Conservation (phyloP, 2,329 filamentous ascomycete genomes). For the Colletotrichum sojae region DNA sequence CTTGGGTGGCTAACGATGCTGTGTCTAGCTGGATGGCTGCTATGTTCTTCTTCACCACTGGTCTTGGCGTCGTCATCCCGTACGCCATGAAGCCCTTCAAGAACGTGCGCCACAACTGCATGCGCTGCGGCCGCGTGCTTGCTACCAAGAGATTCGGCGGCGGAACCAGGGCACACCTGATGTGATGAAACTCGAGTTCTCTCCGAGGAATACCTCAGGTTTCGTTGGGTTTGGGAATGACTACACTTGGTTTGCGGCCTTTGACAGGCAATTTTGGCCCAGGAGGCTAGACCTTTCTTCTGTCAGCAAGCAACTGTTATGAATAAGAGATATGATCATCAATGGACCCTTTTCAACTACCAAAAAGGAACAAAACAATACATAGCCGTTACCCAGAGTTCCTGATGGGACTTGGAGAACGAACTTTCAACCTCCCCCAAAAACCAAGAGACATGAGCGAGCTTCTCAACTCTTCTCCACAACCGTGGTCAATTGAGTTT, state of each 20-base stretch:
- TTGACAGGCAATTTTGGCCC: neutral
- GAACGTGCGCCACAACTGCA: slow-evolving; percentile 34
- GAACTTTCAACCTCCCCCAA: too few relatives aligned
- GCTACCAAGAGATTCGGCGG: slow-evolving; percentile 35
- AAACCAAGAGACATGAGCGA: too few relatives aligned
- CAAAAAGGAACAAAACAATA: too few relatives aligned
- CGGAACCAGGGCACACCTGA: slow-evolving; percentile 30
- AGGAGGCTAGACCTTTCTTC: neutral
- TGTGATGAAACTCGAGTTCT: slow-evolving; percentile 5
- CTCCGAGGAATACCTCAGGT: too few relatives aligned
- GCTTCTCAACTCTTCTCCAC: too few relatives aligned
- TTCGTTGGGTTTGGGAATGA: neutral
- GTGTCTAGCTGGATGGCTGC: slow-evolving; percentile 33
- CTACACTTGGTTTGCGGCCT: neutral
- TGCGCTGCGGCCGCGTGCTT: slow-evolving; percentile 32
- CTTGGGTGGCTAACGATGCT: neutral
- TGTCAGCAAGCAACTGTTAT: neutral
- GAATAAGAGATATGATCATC: neutral
- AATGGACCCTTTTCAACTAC: neutral
- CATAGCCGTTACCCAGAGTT: too few relatives aligned
- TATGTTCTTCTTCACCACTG: slow-evolving; percentile 39
- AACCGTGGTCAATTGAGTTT: too few relatives aligned
- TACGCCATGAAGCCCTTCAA: slow-evolving; percentile 36
- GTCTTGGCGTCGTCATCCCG: slow-evolving; percentile 31
- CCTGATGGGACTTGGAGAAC: too few relatives aligned